These are phyloP conservation scores for Lunularia cruciata DNA, from an alignment of 225 moss, liverwort and hornwort genomes.

Conservation along the genomic window DNA sequence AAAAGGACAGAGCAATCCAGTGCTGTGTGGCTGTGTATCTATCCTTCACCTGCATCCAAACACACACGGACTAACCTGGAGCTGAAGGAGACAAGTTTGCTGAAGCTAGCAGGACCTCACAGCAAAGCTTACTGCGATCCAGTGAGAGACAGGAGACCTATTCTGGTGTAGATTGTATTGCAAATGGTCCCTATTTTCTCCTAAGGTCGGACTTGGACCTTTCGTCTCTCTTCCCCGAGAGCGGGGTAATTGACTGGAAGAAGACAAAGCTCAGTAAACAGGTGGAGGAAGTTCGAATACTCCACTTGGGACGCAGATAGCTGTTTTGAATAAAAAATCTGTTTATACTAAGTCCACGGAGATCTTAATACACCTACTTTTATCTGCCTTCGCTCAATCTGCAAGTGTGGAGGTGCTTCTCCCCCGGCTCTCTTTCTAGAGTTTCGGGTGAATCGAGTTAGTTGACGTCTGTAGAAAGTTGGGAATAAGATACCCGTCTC, in stretches of 20 bases:
- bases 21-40: not conserved
- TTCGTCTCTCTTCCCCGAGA: not conserved
- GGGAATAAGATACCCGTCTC: not conserved
- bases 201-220: not conserved
- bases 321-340: not conserved
- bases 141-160: constrained; percentile 8
- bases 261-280: not conserved
- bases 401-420: not conserved
- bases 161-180: no score
- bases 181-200: not conserved
- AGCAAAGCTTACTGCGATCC: not conserved
- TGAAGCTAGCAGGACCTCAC: not conserved
- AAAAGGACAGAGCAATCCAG: not conserved
- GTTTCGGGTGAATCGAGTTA: not conserved
- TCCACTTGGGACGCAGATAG: no score
- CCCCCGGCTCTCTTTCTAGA: not conserved
- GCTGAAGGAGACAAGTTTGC: not conserved
- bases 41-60: not conserved
- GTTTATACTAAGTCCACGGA: no score
- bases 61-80: not conserved
- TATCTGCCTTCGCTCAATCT: not conserved
- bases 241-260: not conserved
- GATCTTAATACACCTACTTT: not conserved
- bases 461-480: not conserved
- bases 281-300: no score